Evolutionary conservation across 805 yeast genomes (phyloP), one percentile per base, ranked within the genome.

Genomic region (Saccharomyces paradoxus): DNA sequence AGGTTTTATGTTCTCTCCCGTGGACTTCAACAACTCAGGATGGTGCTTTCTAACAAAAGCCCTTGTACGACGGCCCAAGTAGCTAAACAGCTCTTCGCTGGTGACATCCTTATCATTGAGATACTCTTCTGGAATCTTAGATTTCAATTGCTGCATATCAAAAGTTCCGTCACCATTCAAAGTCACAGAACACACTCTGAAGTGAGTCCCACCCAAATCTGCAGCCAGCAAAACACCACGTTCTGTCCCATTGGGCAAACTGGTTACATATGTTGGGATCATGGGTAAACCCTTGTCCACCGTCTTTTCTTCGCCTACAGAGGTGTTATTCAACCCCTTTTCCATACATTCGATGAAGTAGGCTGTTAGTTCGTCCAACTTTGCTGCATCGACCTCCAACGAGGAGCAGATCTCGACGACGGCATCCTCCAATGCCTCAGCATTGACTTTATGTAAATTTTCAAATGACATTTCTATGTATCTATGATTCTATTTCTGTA

Each of bases 201-300:
- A 89, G 70, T 94, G 91, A 55, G 98, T 91, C 51, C 98, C 98
- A 58, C 99, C 99, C 52, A 92, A 77, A 67, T 92, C 98, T 4
- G 94, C 96, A 53, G 98, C 98, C 56, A 92, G 74, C 58, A 79
- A 82, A 44, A 87, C 76, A 48, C 98, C 98, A 53, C 75, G 77
- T 69, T 92, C 99, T 50, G 80, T 77, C 48, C 99, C 99, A 47
- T 78, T 80, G 24, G 99, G 99, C 54, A 89, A 79, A 10, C 80
- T 77, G 8, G 96, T 88, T 32, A 92, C 96, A 67, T 71, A 92
- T 1, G 96, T 81, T 41, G 98, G 98, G 63, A 94, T 89, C 99
- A 92, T 94, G 46, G 94, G 92, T 74, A 87, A 73, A 66, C 79
- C 83, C 66, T 53, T 68, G 28, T 69, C 61, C 26, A 71, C 74